These are phyloP conservation scores for Scheffersomyces spartinae DNA, from an alignment of 805 yeast genomes.

Conservation along the genomic window DNA sequence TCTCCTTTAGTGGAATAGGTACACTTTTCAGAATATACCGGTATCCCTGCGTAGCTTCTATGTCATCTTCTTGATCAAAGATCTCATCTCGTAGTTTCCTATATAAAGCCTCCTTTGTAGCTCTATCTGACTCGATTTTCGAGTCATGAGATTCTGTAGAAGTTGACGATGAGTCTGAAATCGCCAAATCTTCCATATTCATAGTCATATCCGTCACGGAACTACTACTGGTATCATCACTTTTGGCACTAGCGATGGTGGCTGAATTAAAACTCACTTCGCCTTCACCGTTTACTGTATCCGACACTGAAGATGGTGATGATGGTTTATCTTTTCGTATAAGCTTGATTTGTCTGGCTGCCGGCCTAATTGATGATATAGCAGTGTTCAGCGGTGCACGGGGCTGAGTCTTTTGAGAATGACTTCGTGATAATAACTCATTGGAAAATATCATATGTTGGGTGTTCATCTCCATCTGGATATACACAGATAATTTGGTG, in stretches of 20 bases:
- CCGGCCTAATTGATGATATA: too few relatives aligned
- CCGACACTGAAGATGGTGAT: background rate
- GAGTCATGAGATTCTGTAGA: conserved; percentile 4
- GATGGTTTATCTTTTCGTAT: background rate
- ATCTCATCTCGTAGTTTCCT: conserved; percentile 27
- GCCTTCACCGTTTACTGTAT: background rate
- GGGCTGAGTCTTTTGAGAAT: background rate
- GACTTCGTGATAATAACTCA: conserved; percentile 2
- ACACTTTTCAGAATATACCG: too few relatives aligned
- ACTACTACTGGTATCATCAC: background rate
- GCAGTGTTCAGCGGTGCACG: background rate
- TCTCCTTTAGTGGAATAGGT: too few relatives aligned
- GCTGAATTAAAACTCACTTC: background rate
- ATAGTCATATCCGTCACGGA: too few relatives aligned
- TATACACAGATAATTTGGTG: background rate
- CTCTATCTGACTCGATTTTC: conserved; percentile 18
- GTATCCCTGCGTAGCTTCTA: too few relatives aligned
- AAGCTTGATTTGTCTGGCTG: too few relatives aligned
- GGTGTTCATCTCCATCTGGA: background rate
- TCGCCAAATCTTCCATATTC: background rate
- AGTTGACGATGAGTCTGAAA: background rate
- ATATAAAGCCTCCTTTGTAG: conserved; percentile 23
- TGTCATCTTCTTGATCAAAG: conserved; percentile 10
- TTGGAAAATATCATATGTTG: background rate
- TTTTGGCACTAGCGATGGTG: background rate